Percentiles rank a stretch among this genome's conserved stretches.
Conservation (phyloP, 768 basidiomycete species). For the Porphyrellus cyaneotinctus region DNA sequence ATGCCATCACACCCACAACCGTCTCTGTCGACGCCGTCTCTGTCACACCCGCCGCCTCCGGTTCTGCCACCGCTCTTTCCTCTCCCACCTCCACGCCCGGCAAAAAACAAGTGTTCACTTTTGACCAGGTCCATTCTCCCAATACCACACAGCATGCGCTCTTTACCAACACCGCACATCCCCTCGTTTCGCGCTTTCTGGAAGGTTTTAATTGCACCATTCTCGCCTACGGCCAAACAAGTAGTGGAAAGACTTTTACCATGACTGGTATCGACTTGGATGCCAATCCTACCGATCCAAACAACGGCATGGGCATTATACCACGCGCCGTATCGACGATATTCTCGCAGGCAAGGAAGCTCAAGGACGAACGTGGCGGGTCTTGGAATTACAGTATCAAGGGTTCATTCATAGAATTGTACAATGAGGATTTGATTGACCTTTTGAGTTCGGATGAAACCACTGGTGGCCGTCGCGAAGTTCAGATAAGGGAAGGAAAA, state of each 20-base stretch:
- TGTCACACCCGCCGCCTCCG: slow-evolving; percentile 45
- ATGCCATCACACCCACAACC: slow-evolving; percentile 66
- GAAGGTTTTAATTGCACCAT: slow-evolving; percentile 94
- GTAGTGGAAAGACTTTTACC: slow-evolving; percentile 55
- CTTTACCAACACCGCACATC: slow-evolving; percentile 80
- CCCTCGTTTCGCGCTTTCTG: slow-evolving; percentile 80
- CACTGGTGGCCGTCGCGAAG: slow-evolving; percentile 68
- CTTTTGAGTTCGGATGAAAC: slow-evolving; percentile 74
- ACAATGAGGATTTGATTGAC: slow-evolving; percentile 99
- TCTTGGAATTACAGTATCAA: slow-evolving; percentile 79
- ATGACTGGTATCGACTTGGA: slow-evolving; percentile 97
- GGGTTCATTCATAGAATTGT: slow-evolving; percentile 95
- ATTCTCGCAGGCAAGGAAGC: slow-evolving; percentile 71
- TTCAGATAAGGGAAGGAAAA: slow-evolving; percentile 96
- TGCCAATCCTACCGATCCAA: slow-evolving; percentile 75
- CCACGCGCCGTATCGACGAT: slow-evolving; percentile 90
- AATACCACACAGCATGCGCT: slow-evolving; percentile 79
- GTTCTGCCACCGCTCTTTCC: slow-evolving; percentile 46
- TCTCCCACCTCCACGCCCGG: slow-evolving; percentile 46
- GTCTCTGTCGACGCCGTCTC: slow-evolving; percentile 78
- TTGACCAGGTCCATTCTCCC: slow-evolving; percentile 93
- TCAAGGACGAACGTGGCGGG: slow-evolving; percentile 69
- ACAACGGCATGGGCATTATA: slow-evolving; percentile 90
- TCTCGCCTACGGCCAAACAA: slow-evolving; percentile 33
- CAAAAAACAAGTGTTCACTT: slow-evolving; percentile 85